These are phyloP conservation scores for Cadophora luteo-olivacea DNA, from an alignment of 2,329 filamentous ascomycete species.

Conservation along the genomic window DNA sequence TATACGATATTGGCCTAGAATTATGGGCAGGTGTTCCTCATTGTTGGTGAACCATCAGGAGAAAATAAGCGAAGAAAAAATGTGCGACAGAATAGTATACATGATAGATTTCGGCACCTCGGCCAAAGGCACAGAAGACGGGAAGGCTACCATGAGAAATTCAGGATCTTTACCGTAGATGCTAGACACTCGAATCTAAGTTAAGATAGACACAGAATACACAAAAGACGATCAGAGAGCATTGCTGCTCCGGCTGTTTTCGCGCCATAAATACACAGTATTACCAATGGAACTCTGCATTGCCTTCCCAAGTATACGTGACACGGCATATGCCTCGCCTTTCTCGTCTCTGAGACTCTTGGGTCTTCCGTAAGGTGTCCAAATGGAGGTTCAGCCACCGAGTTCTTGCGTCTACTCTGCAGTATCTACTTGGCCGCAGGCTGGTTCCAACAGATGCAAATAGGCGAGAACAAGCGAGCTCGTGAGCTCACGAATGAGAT, in stretches of 20 bases:
- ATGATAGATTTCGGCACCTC: no score
- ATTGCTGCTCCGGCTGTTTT: background rate
- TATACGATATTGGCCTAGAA: background rate
- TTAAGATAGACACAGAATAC: no score
- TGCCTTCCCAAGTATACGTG: background rate
- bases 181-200: no score
- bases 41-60: background rate
- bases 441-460: background rate
- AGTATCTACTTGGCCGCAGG: background rate
- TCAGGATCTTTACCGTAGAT: no score
- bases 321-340: background rate
- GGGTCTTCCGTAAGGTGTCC: background rate
- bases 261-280: background rate
- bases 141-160: background rate
- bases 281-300: background rate
- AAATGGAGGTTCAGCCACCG: background rate
- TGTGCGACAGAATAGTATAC: no score
- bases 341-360: background rate
- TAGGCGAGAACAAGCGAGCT: background rate
- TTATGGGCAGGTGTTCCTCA: background rate
- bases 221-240: background rate
- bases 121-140: no score
- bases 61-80: background rate
- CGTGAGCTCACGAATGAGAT: background rate
- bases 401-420: background rate